Evolutionary conservation across 768 basidiomycete genomes (phyloP).

Genomic region (Tubosaeta brunneosetosa): DNA sequence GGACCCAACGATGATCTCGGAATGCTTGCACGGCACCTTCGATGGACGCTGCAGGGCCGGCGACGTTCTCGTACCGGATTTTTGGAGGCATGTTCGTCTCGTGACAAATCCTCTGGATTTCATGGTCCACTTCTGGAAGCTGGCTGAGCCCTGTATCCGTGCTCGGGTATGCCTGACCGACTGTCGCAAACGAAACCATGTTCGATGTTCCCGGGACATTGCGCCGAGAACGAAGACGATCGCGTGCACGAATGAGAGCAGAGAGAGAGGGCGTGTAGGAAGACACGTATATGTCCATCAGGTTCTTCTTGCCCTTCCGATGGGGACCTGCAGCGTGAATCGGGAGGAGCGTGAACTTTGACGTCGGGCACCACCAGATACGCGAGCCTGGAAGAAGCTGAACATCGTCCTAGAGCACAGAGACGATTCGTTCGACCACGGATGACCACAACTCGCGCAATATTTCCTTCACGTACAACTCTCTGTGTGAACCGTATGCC

Average conservation of each 20-base stretch:
- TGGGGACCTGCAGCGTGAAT: background rate
- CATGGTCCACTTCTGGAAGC: background rate
- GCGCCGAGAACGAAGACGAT: background rate
- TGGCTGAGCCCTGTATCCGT: background rate
- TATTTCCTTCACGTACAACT: background rate
- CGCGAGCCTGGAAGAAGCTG: background rate
- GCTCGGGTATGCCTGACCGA: background rate
- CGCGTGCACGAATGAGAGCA: background rate
- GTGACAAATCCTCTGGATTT: background rate
- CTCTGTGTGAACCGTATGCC: background rate
- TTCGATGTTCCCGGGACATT: background rate
- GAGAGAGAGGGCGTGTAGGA: background rate
- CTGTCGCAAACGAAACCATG: background rate
- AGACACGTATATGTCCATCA: background rate
- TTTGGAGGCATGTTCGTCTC: background rate
- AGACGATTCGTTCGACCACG: background rate
- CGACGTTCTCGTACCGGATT: background rate
- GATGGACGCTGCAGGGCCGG: background rate
- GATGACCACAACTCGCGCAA: background rate
- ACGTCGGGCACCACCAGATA: conserved; percentile 1
- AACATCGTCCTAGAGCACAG: background rate
- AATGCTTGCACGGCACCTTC: background rate
- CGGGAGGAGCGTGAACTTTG: background rate
- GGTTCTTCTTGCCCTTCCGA: background rate
- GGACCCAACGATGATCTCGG: background rate